phyloP scores from a whole-genome alignment of 352 stramenopile genomes.

The Pythium chondricola region DNA sequence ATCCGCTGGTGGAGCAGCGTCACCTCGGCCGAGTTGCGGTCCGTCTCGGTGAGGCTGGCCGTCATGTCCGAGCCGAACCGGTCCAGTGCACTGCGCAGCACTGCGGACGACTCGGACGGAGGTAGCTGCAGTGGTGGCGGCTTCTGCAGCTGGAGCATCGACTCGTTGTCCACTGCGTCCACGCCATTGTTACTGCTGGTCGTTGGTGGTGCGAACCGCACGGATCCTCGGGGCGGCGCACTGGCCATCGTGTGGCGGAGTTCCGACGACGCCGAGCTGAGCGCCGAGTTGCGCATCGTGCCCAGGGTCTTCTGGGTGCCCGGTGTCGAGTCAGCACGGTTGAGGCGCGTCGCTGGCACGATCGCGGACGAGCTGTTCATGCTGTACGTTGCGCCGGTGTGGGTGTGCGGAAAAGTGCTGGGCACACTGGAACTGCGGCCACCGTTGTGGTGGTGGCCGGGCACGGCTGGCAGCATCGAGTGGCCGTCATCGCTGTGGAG shows the following conservation, averaged over 20 bases:
- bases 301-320: slow-evolving; percentile 3
- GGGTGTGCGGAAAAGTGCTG: slow-evolving; percentile 10
- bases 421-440: neutral
- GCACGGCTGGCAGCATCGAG: slow-evolving; percentile 29
- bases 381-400: slow-evolving; percentile 7
- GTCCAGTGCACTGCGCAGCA: slow-evolving; percentile 11
- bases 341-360: slow-evolving; percentile 8
- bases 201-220: slow-evolving; percentile 12
- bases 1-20: slow-evolving; percentile 47
- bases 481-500: slow-evolving; percentile 52
- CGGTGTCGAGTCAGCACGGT: slow-evolving; percentile 9
- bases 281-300: slow-evolving; percentile 3
- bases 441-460: too few relatives aligned
- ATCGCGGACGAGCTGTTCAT: slow-evolving; percentile 7
- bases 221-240: slow-evolving; percentile 1
- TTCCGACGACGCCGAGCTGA: slow-evolving; percentile 10
- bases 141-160: slow-evolving; percentile 13
- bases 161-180: too few relatives aligned
- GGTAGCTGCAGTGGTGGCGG: neutral
- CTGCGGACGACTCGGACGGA: neutral
- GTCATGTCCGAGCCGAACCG: slow-evolving; percentile 46
- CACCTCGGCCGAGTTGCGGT: slow-evolving; percentile 40
- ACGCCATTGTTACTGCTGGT: too few relatives aligned
- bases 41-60: slow-evolving; percentile 45
- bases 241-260: slow-evolving; percentile 14